phyloP scores from a whole-genome alignment of 2,329 filamentous ascomycete genomes.

The Colletotrichum truncatum region DNA sequence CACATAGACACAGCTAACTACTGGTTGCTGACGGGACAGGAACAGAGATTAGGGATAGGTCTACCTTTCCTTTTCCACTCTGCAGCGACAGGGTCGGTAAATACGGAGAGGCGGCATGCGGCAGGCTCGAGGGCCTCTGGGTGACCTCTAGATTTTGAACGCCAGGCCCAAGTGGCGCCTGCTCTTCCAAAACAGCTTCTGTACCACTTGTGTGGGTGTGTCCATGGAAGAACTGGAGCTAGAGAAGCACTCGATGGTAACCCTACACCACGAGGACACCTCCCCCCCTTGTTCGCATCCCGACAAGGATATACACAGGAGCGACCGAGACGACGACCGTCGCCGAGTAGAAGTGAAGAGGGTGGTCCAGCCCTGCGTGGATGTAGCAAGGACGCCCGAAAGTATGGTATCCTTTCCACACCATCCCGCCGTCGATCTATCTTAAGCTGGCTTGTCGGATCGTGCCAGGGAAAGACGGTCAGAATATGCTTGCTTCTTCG shows the following conservation, averaged over 20 bases:
- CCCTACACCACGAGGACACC: constrained; percentile 11
- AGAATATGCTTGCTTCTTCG: not conserved
- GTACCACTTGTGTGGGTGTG: constrained; percentile 8
- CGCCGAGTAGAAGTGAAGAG: not conserved
- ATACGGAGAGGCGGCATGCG: constrained; percentile 1
- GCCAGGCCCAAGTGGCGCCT: constrained; percentile 7
- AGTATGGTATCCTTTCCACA: not conserved
- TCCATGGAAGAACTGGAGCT: constrained; percentile 15
- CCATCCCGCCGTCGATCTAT: constrained; percentile 7
- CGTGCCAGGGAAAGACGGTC: not conserved
- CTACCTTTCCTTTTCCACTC: not conserved
- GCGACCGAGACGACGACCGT: not conserved
- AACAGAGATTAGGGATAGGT: not conserved
- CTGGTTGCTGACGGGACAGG: not conserved
- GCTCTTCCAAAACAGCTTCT: constrained; percentile 21
- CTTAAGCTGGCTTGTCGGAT: not conserved
- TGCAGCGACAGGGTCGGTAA: constrained; percentile 3
- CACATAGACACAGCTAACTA: not conserved
- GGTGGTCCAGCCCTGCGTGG: constrained; percentile 1
- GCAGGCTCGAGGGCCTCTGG: not conserved
- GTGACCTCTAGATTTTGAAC: not conserved
- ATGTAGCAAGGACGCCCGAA: not conserved
- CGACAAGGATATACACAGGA: constrained; percentile 2
- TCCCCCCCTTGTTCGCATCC: not conserved
- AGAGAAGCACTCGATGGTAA: not conserved